Conservation (phyloP, 306 rosid species). For the Vigna mungo region DNA sequence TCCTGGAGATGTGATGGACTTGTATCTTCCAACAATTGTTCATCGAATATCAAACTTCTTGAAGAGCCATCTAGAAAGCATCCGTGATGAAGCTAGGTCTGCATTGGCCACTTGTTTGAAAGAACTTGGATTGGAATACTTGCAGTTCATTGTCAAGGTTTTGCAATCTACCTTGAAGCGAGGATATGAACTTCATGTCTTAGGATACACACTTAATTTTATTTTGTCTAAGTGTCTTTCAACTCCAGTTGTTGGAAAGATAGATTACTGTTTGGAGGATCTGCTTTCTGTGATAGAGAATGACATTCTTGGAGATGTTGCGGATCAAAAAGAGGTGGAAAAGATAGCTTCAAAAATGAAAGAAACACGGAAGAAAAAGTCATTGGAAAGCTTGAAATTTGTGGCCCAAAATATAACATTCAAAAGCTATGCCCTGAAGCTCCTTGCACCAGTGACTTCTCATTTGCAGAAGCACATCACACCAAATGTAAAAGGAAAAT, state of each 20-base stretch:
- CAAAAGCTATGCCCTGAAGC: constrained; percentile 71
- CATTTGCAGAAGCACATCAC: constrained; percentile 68
- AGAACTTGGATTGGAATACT: constrained; percentile 90
- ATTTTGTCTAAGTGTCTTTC: constrained; percentile 76
- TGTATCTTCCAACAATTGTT: constrained; percentile 75
- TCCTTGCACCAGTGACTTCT: constrained; percentile 72
- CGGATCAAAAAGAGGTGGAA: constrained; percentile 94
- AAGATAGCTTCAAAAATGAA: constrained; percentile 96
- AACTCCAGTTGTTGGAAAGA: constrained; percentile 62
- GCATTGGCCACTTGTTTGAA: constrained; percentile 87
- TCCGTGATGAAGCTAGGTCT: constrained; percentile 92
- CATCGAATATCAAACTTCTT: constrained; percentile 87
- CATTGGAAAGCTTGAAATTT: constrained; percentile 81
- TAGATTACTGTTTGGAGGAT: constrained; percentile 89
- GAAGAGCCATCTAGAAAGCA: constrained; percentile 82
- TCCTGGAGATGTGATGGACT: constrained; percentile 82
- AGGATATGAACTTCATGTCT: constrained; percentile 92
- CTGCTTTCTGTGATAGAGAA: constrained; percentile 77
- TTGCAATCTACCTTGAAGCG: constrained; percentile 77
- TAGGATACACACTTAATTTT: constrained; percentile 86
- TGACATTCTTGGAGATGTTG: constrained; percentile 89
- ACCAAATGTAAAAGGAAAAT: constrained; percentile 70
- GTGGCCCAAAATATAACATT: constrained; percentile 81
- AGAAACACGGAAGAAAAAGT: constrained; percentile 79
- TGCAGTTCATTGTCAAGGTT: constrained; percentile 79